Percentiles rank a stretch among this genome's conserved stretches.
These are phyloP conservation scores for Synchytrium microbalum DNA, from an alignment of 371 early-diverging fungal species.

Conservation along the genomic window DNA sequence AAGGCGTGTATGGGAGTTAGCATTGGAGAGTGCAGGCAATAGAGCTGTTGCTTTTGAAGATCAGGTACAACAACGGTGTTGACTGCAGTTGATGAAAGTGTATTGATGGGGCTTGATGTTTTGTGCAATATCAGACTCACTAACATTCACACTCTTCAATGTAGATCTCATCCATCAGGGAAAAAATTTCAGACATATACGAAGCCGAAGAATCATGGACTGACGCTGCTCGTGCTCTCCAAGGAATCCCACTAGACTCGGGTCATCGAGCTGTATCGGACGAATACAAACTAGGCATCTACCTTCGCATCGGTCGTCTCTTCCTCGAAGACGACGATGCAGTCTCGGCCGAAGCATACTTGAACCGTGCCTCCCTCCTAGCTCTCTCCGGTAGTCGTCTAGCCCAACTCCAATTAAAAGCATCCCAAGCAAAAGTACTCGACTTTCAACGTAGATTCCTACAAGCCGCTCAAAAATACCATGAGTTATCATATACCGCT, in stretches of 20 bases:
- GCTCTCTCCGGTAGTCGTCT: conserved; percentile 33
- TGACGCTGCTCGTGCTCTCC: conserved; percentile 69
- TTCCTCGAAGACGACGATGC: conserved; percentile 80
- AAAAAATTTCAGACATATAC: conserved; percentile 60
- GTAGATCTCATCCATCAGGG: conserved; percentile 59
- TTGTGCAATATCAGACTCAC: not conserved
- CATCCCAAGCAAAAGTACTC: conserved; percentile 74
- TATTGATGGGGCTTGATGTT: no score
- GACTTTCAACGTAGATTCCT: conserved; percentile 80
- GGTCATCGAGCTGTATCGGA: conserved; percentile 72
- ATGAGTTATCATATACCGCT: conserved; percentile 67
- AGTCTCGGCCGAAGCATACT: conserved; percentile 65
- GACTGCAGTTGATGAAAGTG: no score
- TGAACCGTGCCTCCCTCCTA: conserved; percentile 71
- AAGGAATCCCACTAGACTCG: conserved; percentile 78
- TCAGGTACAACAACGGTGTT: conserved; percentile 51
- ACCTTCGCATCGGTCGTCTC: conserved; percentile 75
- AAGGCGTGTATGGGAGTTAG: conserved; percentile 19
- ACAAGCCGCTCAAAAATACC: conserved; percentile 77
- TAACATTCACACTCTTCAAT: not conserved
- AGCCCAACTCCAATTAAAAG: conserved; percentile 29
- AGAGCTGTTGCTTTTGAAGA: conserved; percentile 83
- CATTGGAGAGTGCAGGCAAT: conserved; percentile 25
- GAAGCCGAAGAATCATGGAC: conserved; percentile 71
- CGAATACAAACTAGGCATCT: conserved; percentile 69